Evolutionary conservation across 2,329 filamentous ascomycete species (phyloP).

Genomic region (Pestalotiopsis sp.): DNA sequence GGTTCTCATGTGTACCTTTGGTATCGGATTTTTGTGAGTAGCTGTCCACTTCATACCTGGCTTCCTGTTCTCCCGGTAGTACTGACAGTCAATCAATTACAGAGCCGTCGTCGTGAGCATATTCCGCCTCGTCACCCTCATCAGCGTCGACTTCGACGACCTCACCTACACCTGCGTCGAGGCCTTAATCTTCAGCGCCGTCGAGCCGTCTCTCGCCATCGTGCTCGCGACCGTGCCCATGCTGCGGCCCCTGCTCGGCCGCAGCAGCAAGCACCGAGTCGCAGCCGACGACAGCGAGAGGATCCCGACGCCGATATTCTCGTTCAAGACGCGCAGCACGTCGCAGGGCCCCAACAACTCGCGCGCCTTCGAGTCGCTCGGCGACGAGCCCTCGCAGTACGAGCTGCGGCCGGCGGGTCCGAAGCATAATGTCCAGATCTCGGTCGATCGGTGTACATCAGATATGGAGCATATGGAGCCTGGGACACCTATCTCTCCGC

Average conservation of each 20-base stretch:
- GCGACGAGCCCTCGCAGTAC: neutral
- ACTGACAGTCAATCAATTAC: neutral
- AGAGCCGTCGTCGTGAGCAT: conserved; percentile 11
- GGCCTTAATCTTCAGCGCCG: conserved; percentile 10
- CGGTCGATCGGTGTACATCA: neutral
- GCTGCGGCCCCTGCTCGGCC: conserved; percentile 8
- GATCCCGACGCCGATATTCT: neutral
- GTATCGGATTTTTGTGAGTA: conserved; percentile 11
- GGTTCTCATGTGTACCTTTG: conserved; percentile 6
- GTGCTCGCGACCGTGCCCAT: conserved; percentile 11
- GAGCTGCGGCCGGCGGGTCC: neutral
- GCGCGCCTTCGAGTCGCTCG: neutral
- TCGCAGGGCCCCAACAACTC: neutral
- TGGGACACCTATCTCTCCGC: neutral
- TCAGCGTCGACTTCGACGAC: conserved; percentile 10
- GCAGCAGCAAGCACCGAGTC: neutral
- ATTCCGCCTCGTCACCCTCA: conserved; percentile 3
- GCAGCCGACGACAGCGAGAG: neutral
- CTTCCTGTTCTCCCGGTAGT: neutral
- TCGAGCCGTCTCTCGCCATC: conserved; percentile 11
- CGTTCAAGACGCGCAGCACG: neutral
- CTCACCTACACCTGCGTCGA: conserved; percentile 8
- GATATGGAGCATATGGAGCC: neutral
- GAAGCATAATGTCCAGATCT: conserved; percentile 1
- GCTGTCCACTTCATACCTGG: rapidly evolving